Conservation (phyloP, 2,329 filamentous ascomycete genomes). For the Cucurbitaria berberidis region DNA sequence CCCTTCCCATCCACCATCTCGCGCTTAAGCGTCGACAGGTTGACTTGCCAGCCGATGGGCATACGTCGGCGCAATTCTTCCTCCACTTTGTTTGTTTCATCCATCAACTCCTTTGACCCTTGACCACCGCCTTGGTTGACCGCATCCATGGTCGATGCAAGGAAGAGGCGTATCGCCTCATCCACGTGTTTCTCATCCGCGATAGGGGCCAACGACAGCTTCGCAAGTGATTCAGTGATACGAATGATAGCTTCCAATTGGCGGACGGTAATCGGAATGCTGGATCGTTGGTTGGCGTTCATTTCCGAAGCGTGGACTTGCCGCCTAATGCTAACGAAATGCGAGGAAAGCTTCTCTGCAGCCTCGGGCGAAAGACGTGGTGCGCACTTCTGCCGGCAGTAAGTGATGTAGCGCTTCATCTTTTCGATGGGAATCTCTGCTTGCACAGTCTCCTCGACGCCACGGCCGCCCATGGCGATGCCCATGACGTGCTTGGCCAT, state of each 20-base stretch:
- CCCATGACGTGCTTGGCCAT: slow-evolving; percentile 98
- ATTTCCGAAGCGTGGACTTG: slow-evolving; percentile 92
- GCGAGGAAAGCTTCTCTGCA: slow-evolving; percentile 92
- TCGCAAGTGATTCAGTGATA: slow-evolving; percentile 94
- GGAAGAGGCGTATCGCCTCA: slow-evolving; percentile 94
- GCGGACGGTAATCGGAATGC: slow-evolving; percentile 95
- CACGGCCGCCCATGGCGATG: slow-evolving; percentile 91
- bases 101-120: slow-evolving; percentile 86
- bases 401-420: slow-evolving; percentile 96
- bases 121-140: slow-evolving; percentile 83
- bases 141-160: slow-evolving; percentile 97
- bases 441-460: slow-evolving; percentile 80
- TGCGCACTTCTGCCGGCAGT: slow-evolving; percentile 93
- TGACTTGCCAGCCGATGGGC: slow-evolving; percentile 95
- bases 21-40: slow-evolving; percentile 79
- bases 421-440: slow-evolving; percentile 93
- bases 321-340: slow-evolving; percentile 94
- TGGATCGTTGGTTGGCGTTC: slow-evolving; percentile 86
- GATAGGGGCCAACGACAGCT: slow-evolving; percentile 82
- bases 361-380: slow-evolving; percentile 89
- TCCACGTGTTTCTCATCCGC: slow-evolving; percentile 93
- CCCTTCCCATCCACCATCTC: slow-evolving; percentile 94
- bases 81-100: slow-evolving; percentile 86
- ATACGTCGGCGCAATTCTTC: slow-evolving; percentile 84
- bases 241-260: slow-evolving; percentile 97